These are phyloP conservation scores for Cavenderia fasciculata DNA, from an alignment of 78 protist species.

Conservation along the genomic window DNA sequence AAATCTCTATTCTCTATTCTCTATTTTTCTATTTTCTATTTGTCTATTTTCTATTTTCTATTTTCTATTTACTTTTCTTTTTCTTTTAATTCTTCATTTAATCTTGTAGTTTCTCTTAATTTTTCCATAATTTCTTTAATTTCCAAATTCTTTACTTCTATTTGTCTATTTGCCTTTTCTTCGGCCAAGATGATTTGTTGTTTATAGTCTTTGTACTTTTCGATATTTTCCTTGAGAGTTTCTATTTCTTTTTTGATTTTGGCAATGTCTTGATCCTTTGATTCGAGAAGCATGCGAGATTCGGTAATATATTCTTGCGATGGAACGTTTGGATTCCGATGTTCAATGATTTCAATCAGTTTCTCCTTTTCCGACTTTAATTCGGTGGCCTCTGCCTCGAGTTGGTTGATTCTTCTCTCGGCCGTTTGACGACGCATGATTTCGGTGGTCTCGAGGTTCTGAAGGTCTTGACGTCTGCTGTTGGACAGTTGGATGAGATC, in stretches of 20 bases:
- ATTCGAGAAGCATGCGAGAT: conserved; percentile 32
- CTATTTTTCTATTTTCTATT: background rate
- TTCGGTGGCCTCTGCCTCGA: conserved; percentile 35
- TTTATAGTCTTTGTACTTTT: conserved; percentile 4
- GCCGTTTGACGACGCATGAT: conserved; percentile 8
- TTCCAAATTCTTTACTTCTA: conserved; percentile 28
- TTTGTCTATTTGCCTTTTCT: background rate
- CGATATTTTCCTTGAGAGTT: background rate
- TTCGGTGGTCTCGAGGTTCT: conserved; percentile 24
- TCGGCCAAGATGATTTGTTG: conserved; percentile 18
- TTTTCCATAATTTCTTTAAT: conserved; percentile 19
- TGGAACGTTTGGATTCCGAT: conserved; percentile 39
- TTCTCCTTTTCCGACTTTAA: conserved; percentile 66
- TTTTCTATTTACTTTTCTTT: conserved; percentile 3
- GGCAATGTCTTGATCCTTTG: conserved; percentile 42
- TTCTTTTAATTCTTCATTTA: conserved; percentile 30
- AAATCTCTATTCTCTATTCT: too few relatives aligned
- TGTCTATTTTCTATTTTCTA: background rate
- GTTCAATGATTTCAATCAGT: conserved; percentile 42
- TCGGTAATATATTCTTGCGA: conserved; percentile 36
- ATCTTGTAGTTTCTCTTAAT: background rate
- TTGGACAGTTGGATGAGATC: conserved; percentile 33
- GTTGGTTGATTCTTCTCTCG: conserved; percentile 30
- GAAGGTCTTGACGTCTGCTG: conserved; percentile 37
- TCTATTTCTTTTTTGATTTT: conserved; percentile 32